Evolutionary conservation across 2,329 filamentous ascomycete genomes (phyloP).

Genomic region (Alternaria dauci): DNA sequence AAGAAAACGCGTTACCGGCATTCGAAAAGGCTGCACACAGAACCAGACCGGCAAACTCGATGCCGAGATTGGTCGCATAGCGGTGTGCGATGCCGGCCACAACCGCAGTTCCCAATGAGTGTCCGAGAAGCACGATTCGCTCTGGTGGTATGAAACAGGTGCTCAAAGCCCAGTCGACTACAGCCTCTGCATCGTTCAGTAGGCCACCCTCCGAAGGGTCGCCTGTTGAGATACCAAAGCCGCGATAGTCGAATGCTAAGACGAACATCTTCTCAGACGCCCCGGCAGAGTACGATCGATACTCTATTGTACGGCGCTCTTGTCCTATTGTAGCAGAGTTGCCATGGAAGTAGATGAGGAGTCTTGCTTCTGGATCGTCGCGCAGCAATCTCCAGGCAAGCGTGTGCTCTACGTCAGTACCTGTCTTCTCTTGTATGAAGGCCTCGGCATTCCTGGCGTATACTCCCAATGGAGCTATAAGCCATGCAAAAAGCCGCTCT

Average conservation of each 20-base stretch:
- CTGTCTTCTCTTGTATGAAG: slow-evolving; percentile 63
- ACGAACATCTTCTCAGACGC: slow-evolving; percentile 66
- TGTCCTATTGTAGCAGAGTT: slow-evolving; percentile 83
- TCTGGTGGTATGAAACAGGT: slow-evolving; percentile 70
- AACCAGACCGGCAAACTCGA: slow-evolving; percentile 81
- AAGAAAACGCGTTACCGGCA: slow-evolving; percentile 74
- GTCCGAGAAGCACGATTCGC: slow-evolving; percentile 82
- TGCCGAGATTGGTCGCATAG: slow-evolving; percentile 62
- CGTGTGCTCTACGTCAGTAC: slow-evolving; percentile 55
- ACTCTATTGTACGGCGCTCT: slow-evolving; percentile 76
- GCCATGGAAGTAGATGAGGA: slow-evolving; percentile 64
- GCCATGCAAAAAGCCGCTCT: slow-evolving; percentile 87
- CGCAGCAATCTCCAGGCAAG: slow-evolving; percentile 61
- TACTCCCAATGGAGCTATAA: slow-evolving; percentile 79
- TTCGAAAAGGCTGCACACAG: slow-evolving; percentile 83
- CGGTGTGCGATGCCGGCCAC: slow-evolving; percentile 76
- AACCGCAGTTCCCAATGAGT: slow-evolving; percentile 89
- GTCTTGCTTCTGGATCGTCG: slow-evolving; percentile 60
- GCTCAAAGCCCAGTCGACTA: slow-evolving; percentile 78
- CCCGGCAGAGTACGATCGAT: slow-evolving; percentile 77
- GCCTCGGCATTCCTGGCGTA: slow-evolving; percentile 74
- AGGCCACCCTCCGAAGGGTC: slow-evolving; percentile 80
- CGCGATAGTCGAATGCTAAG: slow-evolving; percentile 89
- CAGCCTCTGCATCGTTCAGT: slow-evolving; percentile 77
- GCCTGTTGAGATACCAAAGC: slow-evolving; percentile 84